A percentile compares a stretch with the other conserved stretches of the same genome.
These are phyloP conservation scores for Penicillium flavigenum DNA, from an alignment of 495 filamentous ascomycete species.

Conservation along the genomic window DNA sequence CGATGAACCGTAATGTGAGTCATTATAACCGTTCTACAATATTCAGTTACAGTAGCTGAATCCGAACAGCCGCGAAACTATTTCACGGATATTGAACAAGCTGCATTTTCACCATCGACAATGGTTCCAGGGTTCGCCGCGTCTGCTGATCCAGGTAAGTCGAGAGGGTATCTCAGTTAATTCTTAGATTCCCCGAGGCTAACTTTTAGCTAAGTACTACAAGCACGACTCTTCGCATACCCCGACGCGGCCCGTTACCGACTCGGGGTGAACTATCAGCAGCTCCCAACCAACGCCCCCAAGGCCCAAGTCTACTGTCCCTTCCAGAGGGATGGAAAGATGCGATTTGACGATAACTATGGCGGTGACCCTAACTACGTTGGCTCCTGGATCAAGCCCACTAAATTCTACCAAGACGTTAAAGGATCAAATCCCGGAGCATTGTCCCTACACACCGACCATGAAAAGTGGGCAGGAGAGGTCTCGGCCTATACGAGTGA, in stretches of 20 bases:
- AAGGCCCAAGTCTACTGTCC: conserved; percentile 57
- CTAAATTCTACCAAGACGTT: conserved; percentile 20
- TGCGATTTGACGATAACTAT: conserved; percentile 62
- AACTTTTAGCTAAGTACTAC: conserved; percentile 45
- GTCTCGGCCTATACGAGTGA: conserved; percentile 31
- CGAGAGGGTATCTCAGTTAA: not conserved
- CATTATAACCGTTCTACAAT: not conserved
- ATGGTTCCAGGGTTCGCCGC: conserved; percentile 48
- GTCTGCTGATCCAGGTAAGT: conserved; percentile 46
- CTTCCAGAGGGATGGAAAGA: conserved; percentile 67
- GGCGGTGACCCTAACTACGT: conserved; percentile 63
- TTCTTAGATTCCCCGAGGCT: conserved; percentile 30
- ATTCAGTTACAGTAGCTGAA: too few relatives aligned
- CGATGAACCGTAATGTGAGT: conserved; percentile 36
- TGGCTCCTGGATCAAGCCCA: conserved; percentile 20
- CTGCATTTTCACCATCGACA: conserved; percentile 51
- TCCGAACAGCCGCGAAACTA: conserved; percentile 42
- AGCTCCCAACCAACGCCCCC: conserved; percentile 40
- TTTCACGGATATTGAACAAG: conserved; percentile 52
- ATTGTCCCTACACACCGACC: conserved; percentile 37
- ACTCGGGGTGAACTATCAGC: conserved; percentile 65
- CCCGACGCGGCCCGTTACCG: conserved; percentile 66
- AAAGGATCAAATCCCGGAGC: conserved; percentile 11
- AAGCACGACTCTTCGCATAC: conserved; percentile 69
- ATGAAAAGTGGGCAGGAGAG: conserved; percentile 56